phyloP scores from a whole-genome alignment of 148 eudicot genomes.

The Arbutus unedo region DNA sequence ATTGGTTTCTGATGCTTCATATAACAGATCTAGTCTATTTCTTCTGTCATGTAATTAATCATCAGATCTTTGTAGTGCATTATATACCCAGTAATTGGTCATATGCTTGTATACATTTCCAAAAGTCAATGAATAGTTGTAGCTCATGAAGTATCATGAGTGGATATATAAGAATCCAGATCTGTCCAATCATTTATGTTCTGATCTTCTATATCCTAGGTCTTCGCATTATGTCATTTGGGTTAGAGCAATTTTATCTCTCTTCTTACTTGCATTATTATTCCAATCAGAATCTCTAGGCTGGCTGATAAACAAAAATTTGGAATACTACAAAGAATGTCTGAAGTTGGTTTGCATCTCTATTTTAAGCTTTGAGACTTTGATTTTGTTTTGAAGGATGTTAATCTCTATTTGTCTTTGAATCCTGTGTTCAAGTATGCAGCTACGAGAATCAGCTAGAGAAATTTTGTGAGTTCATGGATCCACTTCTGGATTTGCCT shows the following conservation, averaged over 20 bases:
- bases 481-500: slow-evolving; percentile 77
- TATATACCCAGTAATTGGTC: neutral
- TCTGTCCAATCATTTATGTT: neutral
- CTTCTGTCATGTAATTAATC: neutral
- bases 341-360: neutral
- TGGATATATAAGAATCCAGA: too few species aligned
- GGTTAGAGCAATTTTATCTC: too few species aligned
- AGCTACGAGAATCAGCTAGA: slow-evolving; percentile 85
- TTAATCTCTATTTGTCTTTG: neutral
- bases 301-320: neutral
- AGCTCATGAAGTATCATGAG: neutral
- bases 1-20: neutral
- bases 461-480: slow-evolving; percentile 85
- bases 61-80: neutral
- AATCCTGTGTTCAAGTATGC: slow-evolving; percentile 17
- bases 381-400: neutral
- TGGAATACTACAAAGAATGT: neutral
- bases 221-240: too few species aligned
- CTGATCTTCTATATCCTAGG: neutral
- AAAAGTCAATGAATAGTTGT: neutral
- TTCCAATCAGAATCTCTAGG: neutral
- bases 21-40: neutral
- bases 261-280: neutral
- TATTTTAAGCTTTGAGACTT: neutral
- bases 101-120: neutral